phyloP scores from a whole-genome alignment of 108 stramenopile species.

The Epithemia pelagica region DNA sequence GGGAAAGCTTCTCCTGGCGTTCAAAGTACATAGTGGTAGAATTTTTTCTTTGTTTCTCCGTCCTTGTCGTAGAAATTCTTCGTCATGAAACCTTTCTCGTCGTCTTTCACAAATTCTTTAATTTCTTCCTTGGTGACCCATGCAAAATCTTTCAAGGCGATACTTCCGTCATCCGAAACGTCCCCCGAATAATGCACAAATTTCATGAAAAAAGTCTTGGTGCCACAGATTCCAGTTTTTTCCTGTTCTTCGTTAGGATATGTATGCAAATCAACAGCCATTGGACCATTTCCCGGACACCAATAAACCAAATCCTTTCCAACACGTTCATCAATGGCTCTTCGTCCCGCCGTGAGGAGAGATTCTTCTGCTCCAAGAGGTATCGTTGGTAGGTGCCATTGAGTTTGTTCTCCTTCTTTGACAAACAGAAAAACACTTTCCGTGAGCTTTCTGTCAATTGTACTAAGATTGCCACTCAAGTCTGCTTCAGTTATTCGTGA shows the following conservation, averaged over 20 bases:
- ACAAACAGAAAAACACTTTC: conserved; percentile 58
- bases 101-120: conserved; percentile 37
- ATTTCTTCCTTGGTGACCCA: conserved; percentile 75
- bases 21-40: conserved; percentile 69
- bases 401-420: conserved; percentile 26
- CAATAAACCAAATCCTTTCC: conserved; percentile 47
- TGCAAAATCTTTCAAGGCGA: conserved; percentile 51
- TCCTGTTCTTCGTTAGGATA: conserved; percentile 19
- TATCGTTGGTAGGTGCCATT: conserved; percentile 62
- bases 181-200: conserved; percentile 33
- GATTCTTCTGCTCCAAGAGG: conserved; percentile 42
- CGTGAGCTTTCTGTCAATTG: conserved; percentile 63
- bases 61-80: too few relatives aligned
- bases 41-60: conserved; percentile 54
- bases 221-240: conserved; percentile 40
- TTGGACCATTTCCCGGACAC: conserved; percentile 57
- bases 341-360: conserved; percentile 42
- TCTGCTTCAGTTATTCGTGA: conserved; percentile 84
- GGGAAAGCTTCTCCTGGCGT: too few relatives aligned
- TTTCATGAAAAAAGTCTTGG: conserved; percentile 72
- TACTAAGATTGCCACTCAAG: conserved; percentile 46
- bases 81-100: too few relatives aligned
- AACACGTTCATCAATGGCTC: conserved; percentile 17
- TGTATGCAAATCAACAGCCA: conserved; percentile 51
- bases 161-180: conserved; percentile 44